These are phyloP conservation scores for Quercus berberidifolia DNA, from an alignment of 306 rosid genomes.

Conservation along the genomic window DNA sequence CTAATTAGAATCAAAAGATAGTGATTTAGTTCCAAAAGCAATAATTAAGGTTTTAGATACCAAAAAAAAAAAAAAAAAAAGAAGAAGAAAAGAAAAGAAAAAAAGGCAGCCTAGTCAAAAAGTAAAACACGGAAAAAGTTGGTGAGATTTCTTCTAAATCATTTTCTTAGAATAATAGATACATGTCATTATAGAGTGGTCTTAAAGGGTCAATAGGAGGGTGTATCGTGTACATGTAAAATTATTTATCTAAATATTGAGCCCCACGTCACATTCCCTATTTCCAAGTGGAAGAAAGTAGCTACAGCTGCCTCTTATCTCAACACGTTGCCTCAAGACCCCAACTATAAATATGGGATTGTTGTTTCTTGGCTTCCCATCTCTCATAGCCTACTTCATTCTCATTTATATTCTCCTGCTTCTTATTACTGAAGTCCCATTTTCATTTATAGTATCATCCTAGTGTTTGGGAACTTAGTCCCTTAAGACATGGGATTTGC, in stretches of 20 bases:
- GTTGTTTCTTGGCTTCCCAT: slow-evolving; percentile 19
- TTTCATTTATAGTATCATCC: too few relatives aligned
- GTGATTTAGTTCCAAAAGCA: too few relatives aligned
- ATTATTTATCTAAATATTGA: not conserved
- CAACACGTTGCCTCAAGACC: slow-evolving; percentile 3
- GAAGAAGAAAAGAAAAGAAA: too few relatives aligned
- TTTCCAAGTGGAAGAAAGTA: slow-evolving; percentile 30
- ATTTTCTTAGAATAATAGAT: not conserved
- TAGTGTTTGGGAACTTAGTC: not conserved
- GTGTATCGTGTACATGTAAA: not conserved
- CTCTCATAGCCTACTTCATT: slow-evolving; percentile 36
- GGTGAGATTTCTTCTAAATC: too few relatives aligned
- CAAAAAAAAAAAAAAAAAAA: too few relatives aligned
- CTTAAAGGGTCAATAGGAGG: not conserved
- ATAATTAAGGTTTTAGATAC: too few relatives aligned
- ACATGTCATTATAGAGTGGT: not conserved
- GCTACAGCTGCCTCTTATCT: slow-evolving; percentile 5
- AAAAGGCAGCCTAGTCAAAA: too few relatives aligned
- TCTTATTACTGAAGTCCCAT: too few relatives aligned
- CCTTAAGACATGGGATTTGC: slow-evolving; percentile 33
- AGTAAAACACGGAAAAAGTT: too few relatives aligned
- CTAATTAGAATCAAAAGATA: too few relatives aligned
- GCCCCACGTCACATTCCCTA: not conserved
- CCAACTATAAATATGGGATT: slow-evolving; percentile 52
- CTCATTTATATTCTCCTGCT: too few relatives aligned